A percentile compares a stretch with the other conserved stretches of the same genome.
Evolutionary conservation across 140 eudicot species (phyloP).

Genomic region (Ambrosia hybrid): DNA sequence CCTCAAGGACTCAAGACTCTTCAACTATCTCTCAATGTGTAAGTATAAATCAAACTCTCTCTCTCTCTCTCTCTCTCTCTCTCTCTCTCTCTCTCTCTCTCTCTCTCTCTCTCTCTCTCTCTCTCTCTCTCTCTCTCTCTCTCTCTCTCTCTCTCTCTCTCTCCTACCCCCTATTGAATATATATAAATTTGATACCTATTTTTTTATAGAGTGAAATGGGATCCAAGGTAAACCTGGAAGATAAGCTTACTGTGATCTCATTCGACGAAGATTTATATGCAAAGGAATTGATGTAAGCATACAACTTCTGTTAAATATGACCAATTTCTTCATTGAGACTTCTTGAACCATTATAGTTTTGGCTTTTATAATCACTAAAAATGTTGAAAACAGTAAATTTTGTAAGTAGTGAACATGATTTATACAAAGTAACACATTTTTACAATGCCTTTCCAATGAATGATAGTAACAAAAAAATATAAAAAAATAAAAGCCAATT

Average conservation of each 20-base stretch:
- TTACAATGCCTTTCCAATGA: neutral
- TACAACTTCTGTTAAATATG: slow-evolving; percentile 18
- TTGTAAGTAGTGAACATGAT: neutral
- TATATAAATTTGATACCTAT: neutral
- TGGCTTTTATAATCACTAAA: neutral
- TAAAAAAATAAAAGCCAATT: neutral
- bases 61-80: too few species aligned
- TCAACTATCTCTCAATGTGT: slow-evolving; percentile 32
- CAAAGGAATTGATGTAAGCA: slow-evolving; percentile 53
- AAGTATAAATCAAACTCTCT: slow-evolving; percentile 4
- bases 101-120: too few species aligned
- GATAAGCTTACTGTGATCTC: slow-evolving; percentile 49
- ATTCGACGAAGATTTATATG: slow-evolving; percentile 42
- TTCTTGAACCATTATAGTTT: slow-evolving; percentile 15
- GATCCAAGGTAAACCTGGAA: slow-evolving; percentile 45
- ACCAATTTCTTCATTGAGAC: neutral
- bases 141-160: too few species aligned
- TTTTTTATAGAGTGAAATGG: slow-evolving; percentile 33
- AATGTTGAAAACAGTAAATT: slow-evolving; percentile 9
- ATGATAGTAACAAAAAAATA: neutral
- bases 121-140: too few species aligned
- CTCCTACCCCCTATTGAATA: too few species aligned
- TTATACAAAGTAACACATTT: neutral
- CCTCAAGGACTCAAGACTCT: slow-evolving; percentile 36
- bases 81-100: neutral